Base-by-base conservation (phyloP, 352 stramenopile species). In the Phytopythium chamaehyphon region DNA sequence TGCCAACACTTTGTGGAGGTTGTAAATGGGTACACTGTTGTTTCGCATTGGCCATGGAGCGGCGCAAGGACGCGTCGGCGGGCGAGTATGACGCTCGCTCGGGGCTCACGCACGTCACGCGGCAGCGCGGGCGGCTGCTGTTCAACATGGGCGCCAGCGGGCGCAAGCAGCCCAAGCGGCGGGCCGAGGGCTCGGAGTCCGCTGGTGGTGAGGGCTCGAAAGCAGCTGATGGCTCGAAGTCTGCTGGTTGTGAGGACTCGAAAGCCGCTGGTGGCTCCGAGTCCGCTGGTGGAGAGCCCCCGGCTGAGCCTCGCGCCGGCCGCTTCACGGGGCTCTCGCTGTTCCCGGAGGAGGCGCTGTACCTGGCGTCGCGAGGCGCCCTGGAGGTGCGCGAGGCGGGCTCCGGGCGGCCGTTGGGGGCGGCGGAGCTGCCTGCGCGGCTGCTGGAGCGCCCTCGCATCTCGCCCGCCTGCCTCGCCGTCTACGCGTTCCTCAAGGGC, bases 91-190 rank as follows among this genome's bases (percentile, higher is more conserved):
- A 90, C 46, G 36, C 47, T 1, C 47, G 38, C 24, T 75, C 73
- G 50, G 75, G 77, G 14, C 69, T 90, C 59, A 90, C 78, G 38
- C 61, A 77, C 49, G 63, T 93, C 24, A 90, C 78, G 50, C 63
- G 72, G 18, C 83, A 93, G 58, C 80, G 76, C 16, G 83, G 83
- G 0, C 75, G 81, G 7, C 52, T 88, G 55, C 66, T 90, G 14
- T 90, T 90, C 52, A 81, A 90, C 57, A 87, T 90, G 74, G 83
- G 83, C 3, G 60, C 68, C 23, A 70, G 66, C 24, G 38, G 57
- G 40, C 64, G 65, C 57, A 72, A 86, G 54, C 61, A 51, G 39
- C 57, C n/a, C n/a, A n/a, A n/a, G n/a, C n/a, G n/a, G n/a, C n/a
- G n/a, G n/a, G 50, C 31, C 9, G 28, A 9, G 9, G 28, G 28